A percentile compares a stretch with the other conserved stretches of the same genome.
These are phyloP conservation scores for Collybia sp. DNA, from an alignment of 768 basidiomycete species.

Conservation along the genomic window DNA sequence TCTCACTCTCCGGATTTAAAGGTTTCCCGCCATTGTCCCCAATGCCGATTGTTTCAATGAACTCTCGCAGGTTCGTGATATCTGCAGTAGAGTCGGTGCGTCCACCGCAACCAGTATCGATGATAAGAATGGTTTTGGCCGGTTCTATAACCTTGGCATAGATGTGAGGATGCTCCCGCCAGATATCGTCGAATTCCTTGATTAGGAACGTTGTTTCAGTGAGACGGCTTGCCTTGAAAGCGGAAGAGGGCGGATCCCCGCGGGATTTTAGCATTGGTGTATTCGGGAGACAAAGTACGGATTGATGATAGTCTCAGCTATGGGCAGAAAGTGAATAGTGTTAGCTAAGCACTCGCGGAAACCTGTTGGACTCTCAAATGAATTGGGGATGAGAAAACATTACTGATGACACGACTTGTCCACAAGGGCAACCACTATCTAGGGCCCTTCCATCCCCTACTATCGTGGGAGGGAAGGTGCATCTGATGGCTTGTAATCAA, in stretches of 20 bases:
- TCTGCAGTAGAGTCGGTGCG: constrained; percentile 33
- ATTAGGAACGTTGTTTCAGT: constrained; percentile 32
- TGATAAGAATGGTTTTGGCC: constrained; percentile 36
- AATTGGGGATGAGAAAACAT: too few species aligned
- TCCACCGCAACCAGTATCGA: constrained; percentile 56
- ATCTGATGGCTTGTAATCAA: too few species aligned
- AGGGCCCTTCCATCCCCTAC: too few species aligned
- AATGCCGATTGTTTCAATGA: constrained; percentile 42
- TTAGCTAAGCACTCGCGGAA: too few species aligned
- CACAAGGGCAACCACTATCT: too few species aligned
- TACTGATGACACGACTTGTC: too few species aligned
- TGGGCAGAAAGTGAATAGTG: too few species aligned
- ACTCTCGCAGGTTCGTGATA: constrained; percentile 39
- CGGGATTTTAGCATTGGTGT: not conserved
- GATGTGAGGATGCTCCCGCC: constrained; percentile 49
- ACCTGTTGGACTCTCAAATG: too few species aligned
- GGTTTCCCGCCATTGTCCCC: constrained; percentile 36
- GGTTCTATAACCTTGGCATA: constrained; percentile 40
- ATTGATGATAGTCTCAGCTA: not conserved
- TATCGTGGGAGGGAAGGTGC: too few species aligned
- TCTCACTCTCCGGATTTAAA: constrained; percentile 34
- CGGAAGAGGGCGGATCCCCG: constrained; percentile 8
- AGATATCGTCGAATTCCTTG: constrained; percentile 47
- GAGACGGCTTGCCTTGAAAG: constrained; percentile 24
- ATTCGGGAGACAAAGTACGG: constrained; percentile 3